Evolutionary conservation across 2,329 filamentous ascomycete genomes (phyloP).

Genomic region (Blumeriella jaapii): DNA sequence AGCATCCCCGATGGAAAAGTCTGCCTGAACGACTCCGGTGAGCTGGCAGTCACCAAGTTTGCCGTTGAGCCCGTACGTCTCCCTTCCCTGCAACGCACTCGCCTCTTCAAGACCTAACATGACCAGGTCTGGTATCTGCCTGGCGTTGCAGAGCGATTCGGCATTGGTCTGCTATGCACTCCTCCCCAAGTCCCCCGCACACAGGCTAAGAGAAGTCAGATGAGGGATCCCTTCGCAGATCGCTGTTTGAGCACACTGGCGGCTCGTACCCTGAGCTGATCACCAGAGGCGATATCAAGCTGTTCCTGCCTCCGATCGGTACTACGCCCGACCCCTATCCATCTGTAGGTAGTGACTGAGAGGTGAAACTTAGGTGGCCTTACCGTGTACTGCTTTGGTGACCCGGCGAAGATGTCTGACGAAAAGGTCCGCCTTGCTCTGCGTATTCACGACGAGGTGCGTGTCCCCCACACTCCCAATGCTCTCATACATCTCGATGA

Average conservation of each 20-base stretch:
- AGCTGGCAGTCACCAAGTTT: conserved; percentile 90
- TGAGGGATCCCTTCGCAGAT: conserved; percentile 74
- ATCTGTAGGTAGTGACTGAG: conserved; percentile 3
- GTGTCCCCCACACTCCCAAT: not conserved
- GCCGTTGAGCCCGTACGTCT: conserved; percentile 80
- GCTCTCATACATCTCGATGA: conserved; percentile 1
- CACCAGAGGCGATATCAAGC: conserved; percentile 85
- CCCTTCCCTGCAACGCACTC: too few species aligned
- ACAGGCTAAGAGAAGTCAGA: conserved; percentile 67
- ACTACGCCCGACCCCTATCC: conserved; percentile 55
- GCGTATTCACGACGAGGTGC: conserved; percentile 59
- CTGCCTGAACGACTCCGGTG: conserved; percentile 70
- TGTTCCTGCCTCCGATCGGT: conserved; percentile 91
- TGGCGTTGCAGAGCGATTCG: conserved; percentile 83
- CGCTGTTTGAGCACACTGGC: conserved; percentile 89
- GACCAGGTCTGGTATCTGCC: conserved; percentile 65
- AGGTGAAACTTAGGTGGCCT: conserved; percentile 41
- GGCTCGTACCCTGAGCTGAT: conserved; percentile 96
- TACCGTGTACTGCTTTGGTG: conserved; percentile 95
- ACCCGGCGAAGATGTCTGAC: conserved; percentile 87
- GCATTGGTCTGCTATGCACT: conserved; percentile 40
- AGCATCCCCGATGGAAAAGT: conserved; percentile 65
- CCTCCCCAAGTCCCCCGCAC: conserved; percentile 2
- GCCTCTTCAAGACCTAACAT: too few species aligned
- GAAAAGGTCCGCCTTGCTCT: conserved; percentile 70